Base-by-base conservation (phyloP, 768 basidiomycete species). In the Boletus pseudo-olivaceus region DNA sequence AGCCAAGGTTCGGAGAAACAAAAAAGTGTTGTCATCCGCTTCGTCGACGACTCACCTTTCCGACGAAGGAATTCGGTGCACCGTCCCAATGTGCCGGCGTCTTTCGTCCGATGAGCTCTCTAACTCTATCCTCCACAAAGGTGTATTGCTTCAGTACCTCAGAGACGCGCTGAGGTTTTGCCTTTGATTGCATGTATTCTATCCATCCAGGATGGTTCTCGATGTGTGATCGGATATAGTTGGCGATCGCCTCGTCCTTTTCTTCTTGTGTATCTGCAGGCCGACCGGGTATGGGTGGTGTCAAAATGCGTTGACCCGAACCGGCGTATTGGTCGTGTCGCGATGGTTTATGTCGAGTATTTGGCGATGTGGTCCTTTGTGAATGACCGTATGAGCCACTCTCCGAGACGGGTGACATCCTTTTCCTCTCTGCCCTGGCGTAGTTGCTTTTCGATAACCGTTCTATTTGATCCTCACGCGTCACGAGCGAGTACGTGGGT, bases 41-140 rank as follows among this genome's bases (percentile, higher is more conserved):
- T 41, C 19, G 34, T 48, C 44, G 17, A 33, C 35, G 27, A 39
- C 65, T 58, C 54, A 83, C 84, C 69, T 75, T 76, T 53, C 78
- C 69, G 20, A 87, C 79, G n/a, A 54, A 50, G 19, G 50, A 60
- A 30, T 52, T 65, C 9, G 70, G 68, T 0, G 73, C 75, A 5
- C 67, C 70, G 34, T 69, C 65, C 61, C 72, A 67, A 48, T 76
- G 73, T 20, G 74, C 70, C 0, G 82, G 79, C 7, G 79, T 74
- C 49, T 51, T 63, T 49, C 67, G 67, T 38, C 79, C 80, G 7
- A 69, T 73, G 60, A 74, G 78, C 45, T 73, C 70, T 47, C 80
- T 76, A 30, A 81, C 66, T 66, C 78, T 74, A 32, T 74, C 64
- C 56, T 82, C 76, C 39, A 87, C 75, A 61, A 83, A 79, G 15